These are phyloP conservation scores for Lodderomyces metapsilosis DNA, from an alignment of 1,139 yeast species.

Conservation along the genomic window DNA sequence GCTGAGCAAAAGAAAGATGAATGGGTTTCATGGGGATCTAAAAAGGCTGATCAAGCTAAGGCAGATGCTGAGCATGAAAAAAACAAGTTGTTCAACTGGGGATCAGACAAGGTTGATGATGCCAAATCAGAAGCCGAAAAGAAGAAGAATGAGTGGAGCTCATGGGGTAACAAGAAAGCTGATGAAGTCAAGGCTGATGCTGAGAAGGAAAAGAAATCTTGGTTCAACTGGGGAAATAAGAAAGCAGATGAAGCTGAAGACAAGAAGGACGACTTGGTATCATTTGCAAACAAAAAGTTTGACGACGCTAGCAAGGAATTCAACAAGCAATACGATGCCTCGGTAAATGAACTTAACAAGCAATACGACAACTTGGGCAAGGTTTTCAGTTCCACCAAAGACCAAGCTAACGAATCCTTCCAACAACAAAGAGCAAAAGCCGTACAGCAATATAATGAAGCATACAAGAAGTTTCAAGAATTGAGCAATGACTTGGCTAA, in stretches of 20 bases:
- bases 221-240: conserved; percentile 24
- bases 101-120: conserved; percentile 16
- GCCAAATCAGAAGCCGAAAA: conserved; percentile 10
- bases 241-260: conserved; percentile 19
- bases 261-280: conserved; percentile 6
- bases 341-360: conserved; percentile 11
- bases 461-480: conserved; percentile 34
- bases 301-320: conserved; percentile 11
- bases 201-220: conserved; percentile 10
- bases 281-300: conserved; percentile 9
- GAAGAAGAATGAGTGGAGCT: conserved; percentile 8
- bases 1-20: conserved; percentile 20
- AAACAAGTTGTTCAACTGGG: conserved; percentile 28
- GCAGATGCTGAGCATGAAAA: conserved; percentile 18
- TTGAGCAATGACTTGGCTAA: conserved; percentile 26
- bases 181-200: conserved; percentile 20
- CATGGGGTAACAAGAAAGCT: conserved; percentile 26
- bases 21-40: conserved; percentile 30
- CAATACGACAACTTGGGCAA: conserved; percentile 11
- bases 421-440: conserved; percentile 29
- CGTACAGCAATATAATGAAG: conserved; percentile 30
- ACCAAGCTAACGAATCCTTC: conserved; percentile 11
- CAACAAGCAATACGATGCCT: conserved; percentile 11
- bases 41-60: conserved; percentile 19
- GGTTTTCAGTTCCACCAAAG: conserved; percentile 17